A percentile compares a stretch with the other conserved stretches of the same genome.
These are phyloP conservation scores for Elasticomyces elasticus DNA, from an alignment of 495 filamentous ascomycete species.

Conservation along the genomic window DNA sequence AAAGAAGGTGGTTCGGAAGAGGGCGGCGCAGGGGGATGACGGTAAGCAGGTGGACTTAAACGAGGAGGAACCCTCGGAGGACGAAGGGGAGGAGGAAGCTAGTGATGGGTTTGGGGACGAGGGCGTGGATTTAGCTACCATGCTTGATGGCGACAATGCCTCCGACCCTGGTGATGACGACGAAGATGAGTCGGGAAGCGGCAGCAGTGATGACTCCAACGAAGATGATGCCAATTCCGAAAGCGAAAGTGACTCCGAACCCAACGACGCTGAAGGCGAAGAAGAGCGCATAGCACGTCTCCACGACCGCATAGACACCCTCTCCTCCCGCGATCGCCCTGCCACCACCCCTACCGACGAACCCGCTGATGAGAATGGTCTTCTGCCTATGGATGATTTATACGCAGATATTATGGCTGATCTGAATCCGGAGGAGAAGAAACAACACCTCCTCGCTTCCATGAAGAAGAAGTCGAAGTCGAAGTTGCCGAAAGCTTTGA, in stretches of 20 bases:
- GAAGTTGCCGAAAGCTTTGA: slow-evolving; percentile 45
- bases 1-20: slow-evolving; percentile 29
- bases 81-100: slow-evolving; percentile 44
- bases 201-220: slow-evolving; percentile 33
- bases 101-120: slow-evolving; percentile 68
- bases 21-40: slow-evolving; percentile 6
- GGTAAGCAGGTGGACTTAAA: slow-evolving; percentile 43
- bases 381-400: slow-evolving; percentile 67
- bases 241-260: slow-evolving; percentile 39
- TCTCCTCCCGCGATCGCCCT: slow-evolving; percentile 35
- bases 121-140: slow-evolving; percentile 72
- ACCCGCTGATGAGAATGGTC: background rate
- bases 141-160: too few species aligned
- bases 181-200: slow-evolving; percentile 28
- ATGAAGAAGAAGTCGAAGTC: slow-evolving; percentile 43
- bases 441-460: slow-evolving; percentile 54
- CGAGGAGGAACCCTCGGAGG: slow-evolving; percentile 41
- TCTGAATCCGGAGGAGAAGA: slow-evolving; percentile 60
- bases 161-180: too few species aligned
- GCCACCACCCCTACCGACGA: background rate
- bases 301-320: slow-evolving; percentile 59
- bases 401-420: slow-evolving; percentile 47
- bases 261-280: slow-evolving; percentile 50
- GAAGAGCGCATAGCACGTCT: slow-evolving; percentile 53
- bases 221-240: slow-evolving; percentile 39